phyloP scores from a whole-genome alignment of 2,329 filamentous ascomycete genomes.

The Alternaria infectoria region DNA sequence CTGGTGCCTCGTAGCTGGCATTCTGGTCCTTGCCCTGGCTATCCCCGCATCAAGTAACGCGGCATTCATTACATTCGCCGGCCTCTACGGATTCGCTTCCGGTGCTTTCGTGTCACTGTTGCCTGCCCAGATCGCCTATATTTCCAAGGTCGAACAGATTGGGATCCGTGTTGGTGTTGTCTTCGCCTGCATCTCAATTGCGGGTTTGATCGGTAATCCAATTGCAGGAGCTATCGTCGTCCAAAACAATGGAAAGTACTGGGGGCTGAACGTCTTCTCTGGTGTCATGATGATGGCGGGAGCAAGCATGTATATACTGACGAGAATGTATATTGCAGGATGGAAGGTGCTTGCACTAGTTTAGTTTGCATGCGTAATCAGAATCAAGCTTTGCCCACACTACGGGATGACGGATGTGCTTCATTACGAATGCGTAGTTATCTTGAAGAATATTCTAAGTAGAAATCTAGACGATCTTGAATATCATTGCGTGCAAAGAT shows the following conservation, averaged over 20 bases:
- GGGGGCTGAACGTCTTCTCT: conserved; percentile 69
- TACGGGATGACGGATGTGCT: neutral
- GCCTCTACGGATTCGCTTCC: conserved; percentile 60
- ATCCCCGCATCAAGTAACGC: conserved; percentile 54
- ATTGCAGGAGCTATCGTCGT: conserved; percentile 55
- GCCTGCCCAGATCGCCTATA: conserved; percentile 51
- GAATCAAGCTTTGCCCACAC: neutral
- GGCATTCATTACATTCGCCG: conserved; percentile 54
- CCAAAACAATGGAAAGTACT: conserved; percentile 61
- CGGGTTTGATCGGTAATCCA: conserved; percentile 57
- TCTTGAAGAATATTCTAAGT: neutral
- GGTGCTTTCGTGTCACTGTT: conserved; percentile 59
- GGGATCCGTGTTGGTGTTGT: conserved; percentile 64
- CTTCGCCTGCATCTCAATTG: conserved; percentile 53
- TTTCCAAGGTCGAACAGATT: conserved; percentile 56
- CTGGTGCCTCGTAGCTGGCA: conserved; percentile 45
- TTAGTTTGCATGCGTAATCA: neutral
- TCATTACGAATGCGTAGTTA: neutral
- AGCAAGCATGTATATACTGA: conserved; percentile 38
- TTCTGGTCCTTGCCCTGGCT: conserved; percentile 56
- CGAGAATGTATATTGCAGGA: conserved; percentile 35
- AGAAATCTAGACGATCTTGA: neutral
- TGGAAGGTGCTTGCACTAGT: conserved; percentile 24
- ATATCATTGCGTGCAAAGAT: neutral
- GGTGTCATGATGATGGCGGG: conserved; percentile 61